Conservation (phyloP, 2,329 filamentous ascomycete genomes). For the Fusarium lateritium region DNA sequence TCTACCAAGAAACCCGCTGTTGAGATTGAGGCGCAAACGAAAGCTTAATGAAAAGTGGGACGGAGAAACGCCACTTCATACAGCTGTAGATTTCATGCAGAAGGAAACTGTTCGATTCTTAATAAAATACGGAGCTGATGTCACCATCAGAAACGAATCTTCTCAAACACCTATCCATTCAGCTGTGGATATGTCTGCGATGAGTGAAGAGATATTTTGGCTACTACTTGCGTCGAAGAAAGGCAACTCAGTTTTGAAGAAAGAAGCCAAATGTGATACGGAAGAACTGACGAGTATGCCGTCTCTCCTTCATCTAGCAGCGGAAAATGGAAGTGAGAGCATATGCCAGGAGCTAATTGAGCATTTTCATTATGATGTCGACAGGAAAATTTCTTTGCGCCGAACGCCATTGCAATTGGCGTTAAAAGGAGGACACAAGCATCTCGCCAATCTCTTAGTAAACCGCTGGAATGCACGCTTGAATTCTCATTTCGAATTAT, state of each 20-base stretch:
- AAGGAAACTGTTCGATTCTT: not conserved
- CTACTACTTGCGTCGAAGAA: not conserved
- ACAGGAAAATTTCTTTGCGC: rapidly evolving
- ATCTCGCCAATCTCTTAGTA: not conserved
- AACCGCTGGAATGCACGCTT: not conserved
- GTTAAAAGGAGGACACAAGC: rapidly evolving
- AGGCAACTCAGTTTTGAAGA: not conserved
- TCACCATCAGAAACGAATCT: not conserved
- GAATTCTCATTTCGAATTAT: not conserved
- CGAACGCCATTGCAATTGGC: not conserved
- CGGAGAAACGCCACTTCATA: conserved; percentile 1
- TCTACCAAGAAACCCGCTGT: not conserved
- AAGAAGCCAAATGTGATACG: not conserved
- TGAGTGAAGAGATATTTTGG: not conserved
- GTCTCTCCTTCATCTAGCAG: not conserved
- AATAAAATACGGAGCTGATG: not conserved
- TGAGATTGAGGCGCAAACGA: not conserved
- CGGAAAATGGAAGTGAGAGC: not conserved
- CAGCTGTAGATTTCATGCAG: not conserved
- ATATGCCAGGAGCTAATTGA: not conserved
- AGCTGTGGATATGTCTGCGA: not conserved
- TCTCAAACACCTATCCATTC: not conserved
- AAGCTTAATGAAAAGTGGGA: not conserved
- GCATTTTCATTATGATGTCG: not conserved
- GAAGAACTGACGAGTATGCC: not conserved